Evolutionary conservation across 352 stramenopile genomes (phyloP), one percentile per base, ranked within the genome.

Genomic region (Bremia lactucae): DNA sequence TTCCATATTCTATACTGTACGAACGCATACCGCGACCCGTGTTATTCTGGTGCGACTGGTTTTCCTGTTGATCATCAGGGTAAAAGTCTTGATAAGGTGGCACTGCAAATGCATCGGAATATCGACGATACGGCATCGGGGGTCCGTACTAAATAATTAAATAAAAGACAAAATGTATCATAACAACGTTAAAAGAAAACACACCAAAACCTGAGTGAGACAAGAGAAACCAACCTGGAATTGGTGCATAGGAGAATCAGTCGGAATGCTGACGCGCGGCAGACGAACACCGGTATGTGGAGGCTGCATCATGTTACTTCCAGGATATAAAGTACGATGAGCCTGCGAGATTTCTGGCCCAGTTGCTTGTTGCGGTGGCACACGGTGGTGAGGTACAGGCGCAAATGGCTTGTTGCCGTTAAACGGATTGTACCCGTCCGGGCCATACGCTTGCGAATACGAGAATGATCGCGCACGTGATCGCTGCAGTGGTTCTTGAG

Each of bases 381-480:
- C 13, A 11, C 13, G 74, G 25, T 81, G 71, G 20, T 51, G 49
- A 36, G 49, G 42, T 21, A 49, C 50, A 0, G 60, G 49, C 0
- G 50, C 43, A 38, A 75, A 85, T 41, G 74, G 61, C 43, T 77
- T 61, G 42, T 77, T 61, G 35, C 74, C 74, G 36, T 52, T 61
- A 36, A 62, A 78, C 7, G 59, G 59, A 19, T 68, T 75, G 40
- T 71, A 83, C 22, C 62, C 68, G 0, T 72, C 64, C 1, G 59
- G 46, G 1, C 70, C 69, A 36, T 86, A 86, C 11, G 49, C 57
- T 21, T 67, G 56, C 2, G 76, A 86, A 43, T 85, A 84, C 42
- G 76, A 88, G 29, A 88, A 88, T 23, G 76, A 88, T 10, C 74
- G 68, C 2, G 73, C 76, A 21, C 76, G 76, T n/a, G 85, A 38